Conservation (phyloP, 2,329 filamentous ascomycete genomes). For the Gaeumannomyces sp. region DNA sequence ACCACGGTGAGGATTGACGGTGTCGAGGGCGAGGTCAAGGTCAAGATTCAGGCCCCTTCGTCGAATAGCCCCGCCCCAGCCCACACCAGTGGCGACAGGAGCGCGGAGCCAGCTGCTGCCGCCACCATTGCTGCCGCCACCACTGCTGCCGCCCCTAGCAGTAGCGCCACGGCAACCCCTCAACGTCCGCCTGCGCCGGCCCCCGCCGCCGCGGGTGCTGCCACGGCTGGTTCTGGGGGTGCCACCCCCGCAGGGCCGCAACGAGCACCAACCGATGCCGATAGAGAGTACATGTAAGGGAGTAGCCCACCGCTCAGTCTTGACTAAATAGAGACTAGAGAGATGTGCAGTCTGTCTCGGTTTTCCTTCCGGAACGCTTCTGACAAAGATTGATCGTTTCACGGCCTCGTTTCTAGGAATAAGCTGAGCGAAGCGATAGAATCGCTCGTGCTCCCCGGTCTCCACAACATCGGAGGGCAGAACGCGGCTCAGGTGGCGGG, state of each 20-base stretch:
- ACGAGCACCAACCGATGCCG: slow-evolving; percentile 3
- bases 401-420: slow-evolving; percentile 4
- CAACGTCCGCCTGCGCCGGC: background rate
- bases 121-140: slow-evolving; percentile 3
- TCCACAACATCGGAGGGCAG: slow-evolving; percentile 6
- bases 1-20: slow-evolving; percentile 48
- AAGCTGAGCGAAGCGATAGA: slow-evolving; percentile 10
- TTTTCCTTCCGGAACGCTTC: background rate
- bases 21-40: slow-evolving; percentile 49
- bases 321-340: background rate
- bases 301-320: background rate
- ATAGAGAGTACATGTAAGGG: slow-evolving; percentile 11
- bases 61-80: background rate
- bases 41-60: slow-evolving; percentile 34
- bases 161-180: background rate
- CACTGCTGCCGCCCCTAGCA: slow-evolving; percentile 2
- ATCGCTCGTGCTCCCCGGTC: slow-evolving; percentile 8
- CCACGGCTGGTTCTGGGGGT: background rate
- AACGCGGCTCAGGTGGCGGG: background rate
- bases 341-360: background rate
- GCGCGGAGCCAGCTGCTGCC: slow-evolving; percentile 10
- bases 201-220: background rate
- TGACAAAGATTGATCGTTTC: background rate
- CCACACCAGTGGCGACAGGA: slow-evolving; percentile 7
- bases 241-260: background rate